Evolutionary conservation across 495 filamentous ascomycete species (phyloP), one percentile per base, ranked within the genome.

Genomic region (Cryomyces antarcticus): DNA sequence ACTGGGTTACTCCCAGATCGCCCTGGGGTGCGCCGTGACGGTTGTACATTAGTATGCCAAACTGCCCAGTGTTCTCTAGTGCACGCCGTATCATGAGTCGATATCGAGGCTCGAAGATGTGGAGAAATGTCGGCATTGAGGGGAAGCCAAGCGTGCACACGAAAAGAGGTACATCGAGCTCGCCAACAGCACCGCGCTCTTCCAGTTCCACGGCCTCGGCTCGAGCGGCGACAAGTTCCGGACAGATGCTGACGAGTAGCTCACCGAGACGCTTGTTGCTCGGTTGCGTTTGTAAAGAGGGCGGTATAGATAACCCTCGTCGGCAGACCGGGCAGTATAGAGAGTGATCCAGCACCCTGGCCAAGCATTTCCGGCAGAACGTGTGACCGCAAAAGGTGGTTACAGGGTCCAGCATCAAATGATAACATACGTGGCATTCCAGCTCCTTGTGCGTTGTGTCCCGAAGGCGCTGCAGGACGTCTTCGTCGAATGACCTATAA

Each of bases 21-120:
- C 67, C 71, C 61, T 79, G 78, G 27, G 62, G 49, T 30, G 63
- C 55, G 28, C 62, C 57, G 10, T 58, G 49, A 37, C 68, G 66
- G 51, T 84, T 84, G 49, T 73, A 73, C 59, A 79, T 71, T 24
- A 92, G 63, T 80, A 93, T 92, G 3, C 87, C 87, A 51, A 95
- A 93, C 39, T 69, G 78, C 13, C 72, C 60, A 43, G 76, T 70
- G 2, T 72, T 73, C 42, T 83, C 77, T 34, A 88, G 65, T 6
- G 76, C 80, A 28, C 85, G 75, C 38, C 77, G 72, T 17, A 93
- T 78, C 83, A 93, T 88, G 6, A 92, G 67, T 4, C 82, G 74
- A 57, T 93, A 93, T 7, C 82, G 72, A 24, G 84, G 81, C 56
- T 95, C 87, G 56, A 93, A 93, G n/a, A 95, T 70, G 53, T 88